Evolutionary conservation across 2,329 filamentous ascomycete species (phyloP).

Genomic region (Penicillium frequentans): DNA sequence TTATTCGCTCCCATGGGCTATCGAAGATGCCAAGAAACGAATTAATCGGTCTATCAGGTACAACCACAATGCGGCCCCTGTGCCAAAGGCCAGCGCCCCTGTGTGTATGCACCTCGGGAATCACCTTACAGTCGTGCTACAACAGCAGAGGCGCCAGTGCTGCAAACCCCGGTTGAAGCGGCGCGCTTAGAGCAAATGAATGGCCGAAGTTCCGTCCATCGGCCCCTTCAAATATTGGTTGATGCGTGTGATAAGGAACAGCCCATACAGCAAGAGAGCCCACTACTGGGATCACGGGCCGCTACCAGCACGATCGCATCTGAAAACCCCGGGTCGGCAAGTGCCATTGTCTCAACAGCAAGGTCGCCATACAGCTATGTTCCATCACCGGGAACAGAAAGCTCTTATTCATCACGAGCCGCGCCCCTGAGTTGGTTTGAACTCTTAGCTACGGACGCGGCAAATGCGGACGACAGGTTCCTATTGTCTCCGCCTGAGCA

Average conservation of each 20-base stretch:
- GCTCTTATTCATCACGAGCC: constrained; percentile 37
- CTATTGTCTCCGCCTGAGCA: constrained; percentile 12
- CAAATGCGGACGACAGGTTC: constrained; percentile 40
- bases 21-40: not conserved
- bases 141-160: not conserved
- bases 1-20: not conserved
- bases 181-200: not conserved
- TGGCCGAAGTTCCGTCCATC: constrained; percentile 3
- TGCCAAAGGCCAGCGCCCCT: constrained; percentile 26
- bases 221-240: constrained; percentile 19
- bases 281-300: not conserved
- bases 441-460: constrained; percentile 38
- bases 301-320: not conserved
- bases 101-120: constrained; percentile 17
- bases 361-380: constrained; percentile 11
- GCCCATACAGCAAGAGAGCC: constrained; percentile 6
- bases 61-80: constrained; percentile 30
- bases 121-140: not conserved
- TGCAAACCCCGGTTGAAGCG: not conserved
- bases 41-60: constrained; percentile 9
- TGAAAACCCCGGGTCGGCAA: constrained; percentile 1
- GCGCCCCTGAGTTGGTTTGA: constrained; percentile 53
- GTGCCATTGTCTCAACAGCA: constrained; percentile 7
- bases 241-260: constrained; percentile 23
- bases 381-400: constrained; percentile 30